A percentile compares a stretch with the other conserved stretches of the same genome.
phyloP scores from a whole-genome alignment of 2,329 filamentous ascomycete species.

The Albifimbria verrucaria region DNA sequence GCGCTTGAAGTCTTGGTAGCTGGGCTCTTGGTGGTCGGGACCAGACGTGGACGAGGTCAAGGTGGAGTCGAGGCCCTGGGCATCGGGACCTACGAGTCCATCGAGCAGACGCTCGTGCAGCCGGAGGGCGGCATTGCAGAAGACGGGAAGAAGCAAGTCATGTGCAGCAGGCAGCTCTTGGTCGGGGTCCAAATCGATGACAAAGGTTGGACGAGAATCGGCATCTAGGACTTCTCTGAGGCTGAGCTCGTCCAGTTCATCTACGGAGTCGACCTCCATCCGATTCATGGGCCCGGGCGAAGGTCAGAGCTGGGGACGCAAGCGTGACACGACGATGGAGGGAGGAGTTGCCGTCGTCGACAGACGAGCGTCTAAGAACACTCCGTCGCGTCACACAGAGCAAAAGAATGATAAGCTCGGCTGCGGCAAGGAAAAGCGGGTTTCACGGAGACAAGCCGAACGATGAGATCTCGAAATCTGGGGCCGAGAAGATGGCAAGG shows the following conservation, averaged over 20 bases:
- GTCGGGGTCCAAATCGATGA: slow-evolving; percentile 35
- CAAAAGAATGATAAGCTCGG: no score
- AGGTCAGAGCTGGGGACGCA: background rate
- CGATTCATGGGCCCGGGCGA: background rate
- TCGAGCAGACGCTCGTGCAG: slow-evolving; percentile 30
- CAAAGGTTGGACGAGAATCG: slow-evolving; percentile 34
- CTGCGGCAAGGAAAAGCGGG: no score
- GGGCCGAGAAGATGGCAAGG: no score
- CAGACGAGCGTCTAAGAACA: no score
- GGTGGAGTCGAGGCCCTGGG: background rate
- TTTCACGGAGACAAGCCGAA: no score
- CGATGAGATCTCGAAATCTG: no score
- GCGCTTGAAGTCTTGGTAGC: slow-evolving; percentile 32
- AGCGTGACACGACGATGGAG: background rate
- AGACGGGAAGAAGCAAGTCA: slow-evolving; percentile 27
- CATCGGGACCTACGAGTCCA: slow-evolving; percentile 17
- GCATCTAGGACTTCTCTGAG: slow-evolving; percentile 44
- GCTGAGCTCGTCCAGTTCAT: slow-evolving; percentile 25
- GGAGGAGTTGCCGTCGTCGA: no score
- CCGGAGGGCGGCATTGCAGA: slow-evolving; percentile 30
- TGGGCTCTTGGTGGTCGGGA: background rate
- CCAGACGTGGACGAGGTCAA: background rate
- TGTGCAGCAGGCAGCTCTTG: slow-evolving; percentile 9
- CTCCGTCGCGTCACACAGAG: no score
- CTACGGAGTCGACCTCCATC: slow-evolving; percentile 11